Base-by-base conservation (phyloP, 78 protist species). In the Goniomonas avonlea region DNA sequence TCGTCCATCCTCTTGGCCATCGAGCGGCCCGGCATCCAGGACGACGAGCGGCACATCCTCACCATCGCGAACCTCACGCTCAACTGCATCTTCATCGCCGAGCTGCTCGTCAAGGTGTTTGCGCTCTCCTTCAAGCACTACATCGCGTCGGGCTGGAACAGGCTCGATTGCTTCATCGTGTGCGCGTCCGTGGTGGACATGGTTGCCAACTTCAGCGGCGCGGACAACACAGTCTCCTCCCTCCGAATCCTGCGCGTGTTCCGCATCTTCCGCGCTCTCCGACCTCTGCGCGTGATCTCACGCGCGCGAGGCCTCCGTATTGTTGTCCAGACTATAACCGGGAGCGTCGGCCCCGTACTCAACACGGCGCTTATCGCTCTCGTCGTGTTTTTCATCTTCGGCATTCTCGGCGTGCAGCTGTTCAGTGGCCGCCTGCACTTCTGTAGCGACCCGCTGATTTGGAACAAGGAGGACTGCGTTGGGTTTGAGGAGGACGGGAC, bases 191-290 rank as follows among this genome's bases (percentile, higher is more conserved):
- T 63, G 47, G 71, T 63, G 15, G 71, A 63, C 31, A n/a, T n/a
- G n/a, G n/a, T n/a, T n/a, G n/a, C n/a, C n/a, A n/a, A n/a, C n/a
- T n/a, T n/a, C n/a, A n/a, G n/a, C n/a, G n/a, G n/a, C n/a, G n/a
- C n/a, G n/a, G n/a, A n/a, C n/a, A n/a, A n/a, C n/a, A n/a, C n/a
- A n/a, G n/a, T n/a, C n/a, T n/a, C n/a, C n/a, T n/a, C n/a, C n/a
- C n/a, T 68, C 75, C 75, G 75, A 48, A 68, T 68, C 20, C 75
- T 68, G n/a, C 75, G 75, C 21, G 75, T 53, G 21, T 68, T 68
- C 32, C 75, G 75, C 75, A 68, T 68, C 7, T 41, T 68, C 75
- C 38, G 43, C 13, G 29, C 75, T 23, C n/a, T n/a, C n/a, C n/a
- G n/a, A n/a, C n/a, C n/a, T n/a, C n/a, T n/a, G n/a, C n/a, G n/a